These are phyloP conservation scores for Nitzschia sp. DNA, from an alignment of 108 stramenopile genomes.

Conservation along the genomic window DNA sequence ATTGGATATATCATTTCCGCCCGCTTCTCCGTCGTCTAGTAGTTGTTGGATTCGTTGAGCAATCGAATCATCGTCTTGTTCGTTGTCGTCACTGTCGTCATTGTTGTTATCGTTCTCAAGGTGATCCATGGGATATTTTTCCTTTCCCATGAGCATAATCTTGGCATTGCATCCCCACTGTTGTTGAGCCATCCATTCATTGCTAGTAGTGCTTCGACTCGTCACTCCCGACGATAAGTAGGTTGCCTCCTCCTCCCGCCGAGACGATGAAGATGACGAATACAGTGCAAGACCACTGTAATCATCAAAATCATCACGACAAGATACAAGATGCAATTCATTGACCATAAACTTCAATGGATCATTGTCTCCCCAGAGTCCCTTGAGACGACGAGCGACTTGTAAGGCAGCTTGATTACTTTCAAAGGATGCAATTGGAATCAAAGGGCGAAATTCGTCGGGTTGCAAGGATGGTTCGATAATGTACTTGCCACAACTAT, in stretches of 20 bases:
- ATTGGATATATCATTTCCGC: slow-evolving; percentile 34
- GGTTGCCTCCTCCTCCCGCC: no score
- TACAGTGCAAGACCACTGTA: background rate
- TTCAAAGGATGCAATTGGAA: slow-evolving; percentile 68
- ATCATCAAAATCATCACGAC: slow-evolving; percentile 14
- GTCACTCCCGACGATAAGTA: no score
- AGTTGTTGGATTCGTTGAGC: slow-evolving; percentile 28
- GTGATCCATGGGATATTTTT: slow-evolving; percentile 9
- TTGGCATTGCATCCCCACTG: slow-evolving; percentile 77
- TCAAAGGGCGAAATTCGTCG: slow-evolving; percentile 49
- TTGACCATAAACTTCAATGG: slow-evolving; percentile 70
- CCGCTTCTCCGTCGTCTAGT: slow-evolving; percentile 31
- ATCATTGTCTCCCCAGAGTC: slow-evolving; percentile 55
- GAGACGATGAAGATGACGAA: background rate
- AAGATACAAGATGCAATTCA: slow-evolving; percentile 66
- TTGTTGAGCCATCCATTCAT: background rate
- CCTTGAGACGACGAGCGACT: slow-evolving; percentile 63
- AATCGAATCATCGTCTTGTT: slow-evolving; percentile 25
- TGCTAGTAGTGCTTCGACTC: no score
- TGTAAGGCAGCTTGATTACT: slow-evolving; percentile 57
- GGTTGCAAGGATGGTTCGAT: background rate
- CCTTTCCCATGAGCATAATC: slow-evolving; percentile 77
- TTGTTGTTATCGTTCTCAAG: background rate
- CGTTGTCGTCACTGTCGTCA: background rate
- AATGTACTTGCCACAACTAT: background rate